A percentile compares a stretch with the other conserved stretches of the same genome.
Evolutionary conservation across 2,329 filamentous ascomycete species (phyloP).

Genomic region (Exophiala aquamarina): DNA sequence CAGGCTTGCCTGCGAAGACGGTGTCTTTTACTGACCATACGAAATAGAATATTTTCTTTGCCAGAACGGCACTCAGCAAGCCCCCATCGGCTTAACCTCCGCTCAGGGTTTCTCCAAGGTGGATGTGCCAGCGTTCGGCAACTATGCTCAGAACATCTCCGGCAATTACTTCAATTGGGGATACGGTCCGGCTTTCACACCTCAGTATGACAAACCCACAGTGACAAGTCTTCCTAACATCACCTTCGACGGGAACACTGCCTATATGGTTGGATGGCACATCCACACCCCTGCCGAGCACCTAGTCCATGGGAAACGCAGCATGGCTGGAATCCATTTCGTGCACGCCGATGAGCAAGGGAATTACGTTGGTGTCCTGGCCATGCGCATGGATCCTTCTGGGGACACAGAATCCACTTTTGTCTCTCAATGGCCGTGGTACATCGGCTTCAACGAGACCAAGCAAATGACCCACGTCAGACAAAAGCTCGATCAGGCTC

Average conservation of each 20-base stretch:
- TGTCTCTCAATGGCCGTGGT: conserved; percentile 40
- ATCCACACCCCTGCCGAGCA: conserved; percentile 53
- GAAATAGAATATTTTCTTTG: conserved; percentile 41
- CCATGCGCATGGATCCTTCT: conserved; percentile 45
- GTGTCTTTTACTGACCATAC: background rate
- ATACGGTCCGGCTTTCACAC: conserved; percentile 47
- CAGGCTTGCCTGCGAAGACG: too few relatives aligned
- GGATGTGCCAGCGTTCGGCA: conserved; percentile 41
- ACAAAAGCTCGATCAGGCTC: background rate
- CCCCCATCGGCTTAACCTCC: conserved; percentile 46
- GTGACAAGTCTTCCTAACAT: conserved; percentile 42
- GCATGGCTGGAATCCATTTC: conserved; percentile 48
- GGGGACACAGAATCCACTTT: conserved; percentile 33
- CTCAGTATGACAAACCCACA: conserved; percentile 35
- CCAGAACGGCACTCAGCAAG: conserved; percentile 51
- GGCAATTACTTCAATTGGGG: conserved; percentile 51
- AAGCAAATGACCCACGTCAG: background rate
- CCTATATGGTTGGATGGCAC: conserved; percentile 52
- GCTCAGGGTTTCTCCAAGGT: conserved; percentile 41
- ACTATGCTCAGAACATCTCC: conserved; percentile 36
- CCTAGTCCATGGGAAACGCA: conserved; percentile 40
- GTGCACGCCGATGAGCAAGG: conserved; percentile 46
- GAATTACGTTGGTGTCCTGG: conserved; percentile 45
- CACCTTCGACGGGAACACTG: conserved; percentile 46
- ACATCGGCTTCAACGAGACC: conserved; percentile 40